Percentiles rank a stretch among this genome's conserved stretches.
Conservation (phyloP, 257 asterid genomes). For the Solanum raphanifolium region DNA sequence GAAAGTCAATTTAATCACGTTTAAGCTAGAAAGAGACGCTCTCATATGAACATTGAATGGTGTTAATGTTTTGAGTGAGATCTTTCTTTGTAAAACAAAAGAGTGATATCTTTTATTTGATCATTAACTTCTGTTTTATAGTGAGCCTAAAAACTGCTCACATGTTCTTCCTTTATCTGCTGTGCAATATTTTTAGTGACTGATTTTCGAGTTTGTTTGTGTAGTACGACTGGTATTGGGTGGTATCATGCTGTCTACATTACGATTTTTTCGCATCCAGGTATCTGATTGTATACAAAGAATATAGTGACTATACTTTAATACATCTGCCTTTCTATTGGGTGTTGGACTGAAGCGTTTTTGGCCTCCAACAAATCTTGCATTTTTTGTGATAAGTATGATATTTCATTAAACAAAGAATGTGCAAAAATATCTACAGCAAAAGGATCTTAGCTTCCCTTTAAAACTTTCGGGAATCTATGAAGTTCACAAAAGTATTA, state of each 20-base stretch:
- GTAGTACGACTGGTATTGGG: conserved; percentile 87
- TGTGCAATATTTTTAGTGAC: not conserved
- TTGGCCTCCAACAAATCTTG: not conserved
- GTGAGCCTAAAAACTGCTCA: not conserved
- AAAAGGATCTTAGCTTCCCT: not conserved
- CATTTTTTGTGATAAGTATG: not conserved
- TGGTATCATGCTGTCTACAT: conserved; percentile 45
- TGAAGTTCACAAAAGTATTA: not conserved
- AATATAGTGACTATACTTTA: not conserved
- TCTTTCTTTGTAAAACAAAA: not conserved
- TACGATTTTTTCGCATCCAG: conserved; percentile 78
- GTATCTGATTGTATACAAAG: conserved; percentile 15
- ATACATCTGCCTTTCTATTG: not conserved
- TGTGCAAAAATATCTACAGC: not conserved
- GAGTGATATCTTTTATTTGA: not conserved
- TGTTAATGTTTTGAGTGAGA: not conserved
- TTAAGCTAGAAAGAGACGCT: not conserved
- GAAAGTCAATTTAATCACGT: not conserved
- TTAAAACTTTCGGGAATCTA: not conserved
- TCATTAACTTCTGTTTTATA: not conserved
- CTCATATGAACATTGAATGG: not conserved
- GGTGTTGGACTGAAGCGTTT: not conserved
- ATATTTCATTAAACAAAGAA: not conserved
- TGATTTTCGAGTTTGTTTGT: conserved; percentile 9
- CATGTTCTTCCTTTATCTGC: not conserved